These are phyloP conservation scores for Colletotrichum camelliae DNA, from an alignment of 2,329 filamentous ascomycete genomes.

Conservation along the genomic window DNA sequence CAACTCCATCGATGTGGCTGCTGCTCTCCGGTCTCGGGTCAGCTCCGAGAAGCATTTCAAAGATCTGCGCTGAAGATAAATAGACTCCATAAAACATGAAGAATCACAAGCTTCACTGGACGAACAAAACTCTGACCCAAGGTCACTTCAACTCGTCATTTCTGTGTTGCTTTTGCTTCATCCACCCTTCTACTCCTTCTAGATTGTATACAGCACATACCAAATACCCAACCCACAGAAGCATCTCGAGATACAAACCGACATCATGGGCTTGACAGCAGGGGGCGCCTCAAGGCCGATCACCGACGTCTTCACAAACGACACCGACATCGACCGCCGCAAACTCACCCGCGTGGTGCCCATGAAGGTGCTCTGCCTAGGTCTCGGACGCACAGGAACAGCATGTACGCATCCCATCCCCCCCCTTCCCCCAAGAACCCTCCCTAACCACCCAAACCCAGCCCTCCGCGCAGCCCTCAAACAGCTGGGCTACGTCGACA, in stretches of 20 bases:
- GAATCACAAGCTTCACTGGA: background rate
- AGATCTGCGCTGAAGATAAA: background rate
- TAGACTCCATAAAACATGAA: background rate
- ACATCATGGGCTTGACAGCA: background rate
- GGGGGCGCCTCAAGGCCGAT: conserved; percentile 41
- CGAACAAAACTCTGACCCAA: background rate
- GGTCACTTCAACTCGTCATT: background rate
- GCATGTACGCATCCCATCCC: conserved; percentile 56
- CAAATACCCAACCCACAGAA: background rate
- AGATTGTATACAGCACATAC: background rate
- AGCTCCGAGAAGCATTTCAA: background rate
- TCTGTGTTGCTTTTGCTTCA: background rate
- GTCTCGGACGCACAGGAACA: conserved; percentile 73
- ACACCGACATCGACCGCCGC: conserved; percentile 72
- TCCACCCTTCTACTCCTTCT: background rate
- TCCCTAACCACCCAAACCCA: background rate
- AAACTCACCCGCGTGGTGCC: conserved; percentile 70
- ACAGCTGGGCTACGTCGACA: conserved; percentile 8
- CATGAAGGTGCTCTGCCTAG: conserved; percentile 75
- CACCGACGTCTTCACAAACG: conserved; percentile 67
- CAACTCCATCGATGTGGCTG: background rate
- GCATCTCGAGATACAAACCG: background rate
- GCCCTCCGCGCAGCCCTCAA: conserved; percentile 41
- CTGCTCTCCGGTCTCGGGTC: background rate
- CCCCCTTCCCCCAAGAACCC: background rate